Evolutionary conservation across 129 eudicot genomes (phyloP).

Genomic region (Flaveria trinervia): DNA sequence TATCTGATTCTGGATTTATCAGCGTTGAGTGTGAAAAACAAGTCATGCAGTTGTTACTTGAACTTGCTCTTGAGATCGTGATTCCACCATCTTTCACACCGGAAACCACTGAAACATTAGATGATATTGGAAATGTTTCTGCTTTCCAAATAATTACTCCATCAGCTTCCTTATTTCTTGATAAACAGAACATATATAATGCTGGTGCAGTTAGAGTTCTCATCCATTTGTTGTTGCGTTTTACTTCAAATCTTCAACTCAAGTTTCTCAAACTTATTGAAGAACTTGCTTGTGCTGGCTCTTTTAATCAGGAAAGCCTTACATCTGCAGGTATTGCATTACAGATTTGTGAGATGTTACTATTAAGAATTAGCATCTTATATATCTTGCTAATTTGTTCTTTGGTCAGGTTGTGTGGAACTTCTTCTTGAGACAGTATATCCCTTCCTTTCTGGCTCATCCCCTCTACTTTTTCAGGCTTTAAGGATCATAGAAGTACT

Average conservation of each 20-base stretch:
- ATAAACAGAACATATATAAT: slow-evolving; percentile 70
- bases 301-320: slow-evolving; percentile 93
- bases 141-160: slow-evolving; percentile 54
- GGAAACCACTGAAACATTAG: slow-evolving; percentile 46
- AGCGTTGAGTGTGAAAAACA: slow-evolving; percentile 85
- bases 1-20: slow-evolving; percentile 80
- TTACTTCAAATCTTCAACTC: slow-evolving; percentile 84
- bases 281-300: slow-evolving; percentile 78
- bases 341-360: slow-evolving; percentile 12
- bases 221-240: slow-evolving; percentile 71
- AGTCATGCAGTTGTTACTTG: slow-evolving; percentile 78
- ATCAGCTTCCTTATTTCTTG: slow-evolving; percentile 56
- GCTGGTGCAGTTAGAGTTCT: slow-evolving; percentile 88
- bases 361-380: slow-evolving; percentile 16
- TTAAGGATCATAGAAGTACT: slow-evolving; percentile 90
- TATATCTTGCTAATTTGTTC: slow-evolving; percentile 10
- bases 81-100: slow-evolving; percentile 74
- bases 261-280: slow-evolving; percentile 69
- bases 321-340: slow-evolving; percentile 81
- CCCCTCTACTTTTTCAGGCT: slow-evolving; percentile 67
- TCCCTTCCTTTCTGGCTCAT: slow-evolving; percentile 81
- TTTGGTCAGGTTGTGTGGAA: slow-evolving; percentile 80
- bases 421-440: slow-evolving; percentile 84
- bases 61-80: slow-evolving; percentile 90
- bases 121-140: slow-evolving; percentile 42